phyloP scores from a whole-genome alignment of 2,329 filamentous ascomycete species.

The Colletotrichum coccodes region DNA sequence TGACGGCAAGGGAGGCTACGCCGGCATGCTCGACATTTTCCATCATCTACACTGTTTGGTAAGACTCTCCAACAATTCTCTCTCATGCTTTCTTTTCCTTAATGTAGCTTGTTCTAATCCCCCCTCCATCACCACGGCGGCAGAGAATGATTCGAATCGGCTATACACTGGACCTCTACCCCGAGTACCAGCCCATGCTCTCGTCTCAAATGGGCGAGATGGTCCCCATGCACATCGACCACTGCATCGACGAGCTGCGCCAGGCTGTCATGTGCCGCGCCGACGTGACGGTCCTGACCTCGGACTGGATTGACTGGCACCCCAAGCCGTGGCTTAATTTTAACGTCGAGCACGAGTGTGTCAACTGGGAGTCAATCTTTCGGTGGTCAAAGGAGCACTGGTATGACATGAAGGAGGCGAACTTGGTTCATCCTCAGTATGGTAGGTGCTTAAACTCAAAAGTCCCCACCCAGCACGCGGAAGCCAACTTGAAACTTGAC shows the following conservation, averaged over 20 bases:
- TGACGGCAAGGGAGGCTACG: slow-evolving; percentile 3
- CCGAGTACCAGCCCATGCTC: background rate
- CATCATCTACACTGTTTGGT: slow-evolving; percentile 7
- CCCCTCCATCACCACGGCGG: background rate
- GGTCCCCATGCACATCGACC: background rate
- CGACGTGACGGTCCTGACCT: background rate
- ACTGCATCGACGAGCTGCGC: slow-evolving; percentile 1
- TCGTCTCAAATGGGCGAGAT: background rate
- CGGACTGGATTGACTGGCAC: background rate
- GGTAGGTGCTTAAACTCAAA: background rate
- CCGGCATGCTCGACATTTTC: background rate
- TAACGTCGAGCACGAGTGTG: slow-evolving; percentile 7
- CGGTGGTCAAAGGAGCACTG: background rate
- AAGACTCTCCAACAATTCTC: background rate
- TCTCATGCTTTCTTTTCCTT: background rate
- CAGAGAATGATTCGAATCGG: slow-evolving; percentile 1
- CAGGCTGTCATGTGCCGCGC: background rate
- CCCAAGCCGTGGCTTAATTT: background rate
- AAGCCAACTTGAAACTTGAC: background rate
- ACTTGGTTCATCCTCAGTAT: background rate
- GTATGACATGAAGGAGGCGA: slow-evolving; percentile 8
- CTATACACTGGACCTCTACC: slow-evolving; percentile 1
- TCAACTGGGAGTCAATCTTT: background rate
- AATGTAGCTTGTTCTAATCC: background rate
- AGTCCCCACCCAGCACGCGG: background rate